Percentiles rank a stretch among this genome's conserved stretches.
phyloP scores from a whole-genome alignment of 352 stramenopile genomes.

The Globisporangium abappressorium region DNA sequence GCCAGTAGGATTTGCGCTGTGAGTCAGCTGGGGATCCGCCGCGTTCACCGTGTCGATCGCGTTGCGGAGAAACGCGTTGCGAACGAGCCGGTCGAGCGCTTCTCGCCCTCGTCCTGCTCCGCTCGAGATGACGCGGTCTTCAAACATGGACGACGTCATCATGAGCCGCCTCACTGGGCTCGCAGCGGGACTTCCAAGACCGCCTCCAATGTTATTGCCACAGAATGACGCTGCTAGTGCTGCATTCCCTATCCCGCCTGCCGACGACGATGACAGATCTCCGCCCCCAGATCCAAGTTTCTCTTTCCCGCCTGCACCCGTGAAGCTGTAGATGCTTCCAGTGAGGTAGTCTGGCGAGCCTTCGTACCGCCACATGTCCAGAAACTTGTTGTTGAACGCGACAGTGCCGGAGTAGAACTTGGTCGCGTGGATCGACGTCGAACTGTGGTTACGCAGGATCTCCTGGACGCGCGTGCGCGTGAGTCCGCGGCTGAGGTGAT shows the following conservation, averaged over 20 bases:
- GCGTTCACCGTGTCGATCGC: conserved; percentile 7
- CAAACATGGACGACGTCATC: conserved; percentile 37
- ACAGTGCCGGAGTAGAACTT: conserved; percentile 75
- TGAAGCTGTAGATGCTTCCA: conserved; percentile 28
- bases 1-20: neutral
- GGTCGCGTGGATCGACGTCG: conserved; percentile 57
- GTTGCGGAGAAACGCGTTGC: conserved; percentile 41
- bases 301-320: conserved; percentile 17
- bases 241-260: neutral
- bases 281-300: conserved; percentile 3
- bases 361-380: conserved; percentile 81
- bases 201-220: neutral
- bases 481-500: conserved; percentile 68
- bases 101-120: conserved; percentile 49
- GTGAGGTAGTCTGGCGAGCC: conserved; percentile 74
- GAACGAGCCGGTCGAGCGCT: conserved; percentile 51
- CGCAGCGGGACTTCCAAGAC: neutral
- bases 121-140: conserved; percentile 38
- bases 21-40: neutral
- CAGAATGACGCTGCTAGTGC: neutral
- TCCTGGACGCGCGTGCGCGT: conserved; percentile 57
- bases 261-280: neutral
- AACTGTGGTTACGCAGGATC: conserved; percentile 68
- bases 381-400: conserved; percentile 76
- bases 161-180: conserved; percentile 15